A percentile compares a stretch with the other conserved stretches of the same genome.
These are phyloP conservation scores for Cyclaneusma minus DNA, from an alignment of 2,329 filamentous ascomycete genomes.

Conservation along the genomic window DNA sequence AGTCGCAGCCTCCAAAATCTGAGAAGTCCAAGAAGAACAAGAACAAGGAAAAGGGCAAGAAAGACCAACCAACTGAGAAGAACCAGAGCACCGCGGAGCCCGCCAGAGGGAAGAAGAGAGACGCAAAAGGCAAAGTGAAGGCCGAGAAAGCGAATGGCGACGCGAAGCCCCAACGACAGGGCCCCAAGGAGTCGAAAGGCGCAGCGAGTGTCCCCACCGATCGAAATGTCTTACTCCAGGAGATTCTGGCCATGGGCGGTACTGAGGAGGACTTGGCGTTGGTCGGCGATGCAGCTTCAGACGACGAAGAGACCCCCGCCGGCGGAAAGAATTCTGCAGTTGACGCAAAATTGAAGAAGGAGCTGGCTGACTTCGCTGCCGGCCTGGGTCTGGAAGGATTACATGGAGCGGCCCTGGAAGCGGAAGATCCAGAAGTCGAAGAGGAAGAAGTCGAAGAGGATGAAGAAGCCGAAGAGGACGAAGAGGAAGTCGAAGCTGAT, in stretches of 20 bases:
- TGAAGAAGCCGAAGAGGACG: conserved; percentile 20
- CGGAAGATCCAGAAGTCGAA: conserved; percentile 18
- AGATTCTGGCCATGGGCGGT: conserved; percentile 49
- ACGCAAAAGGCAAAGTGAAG: conserved; percentile 17
- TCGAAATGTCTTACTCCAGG: conserved; percentile 32
- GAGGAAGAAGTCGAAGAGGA: conserved; percentile 13
- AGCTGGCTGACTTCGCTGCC: conserved; percentile 35
- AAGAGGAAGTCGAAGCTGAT: conserved; percentile 19
- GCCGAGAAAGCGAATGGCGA: conserved; percentile 11
- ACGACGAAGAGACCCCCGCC: conserved; percentile 24
- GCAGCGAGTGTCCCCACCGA: conserved; percentile 4
- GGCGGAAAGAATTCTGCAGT: conserved; percentile 10
- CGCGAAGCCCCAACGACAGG: conserved; percentile 7
- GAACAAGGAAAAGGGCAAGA: conserved; percentile 29
- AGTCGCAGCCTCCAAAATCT: conserved; percentile 9
- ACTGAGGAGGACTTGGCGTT: conserved; percentile 49
- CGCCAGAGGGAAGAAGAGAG: conserved; percentile 20
- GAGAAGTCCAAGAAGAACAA: conserved; percentile 10
- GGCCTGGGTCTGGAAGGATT: conserved; percentile 32
- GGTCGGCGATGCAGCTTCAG: conserved; percentile 37
- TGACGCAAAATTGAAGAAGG: conserved; percentile 23
- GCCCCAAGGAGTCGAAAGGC: conserved; percentile 6
- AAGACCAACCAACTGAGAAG: conserved; percentile 17
- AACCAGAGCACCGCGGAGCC: conserved; percentile 5
- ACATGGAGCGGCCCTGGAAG: conserved; percentile 22